Conservation (phyloP, 148 eudicot genomes). For the Talinum fruticosum region DNA sequence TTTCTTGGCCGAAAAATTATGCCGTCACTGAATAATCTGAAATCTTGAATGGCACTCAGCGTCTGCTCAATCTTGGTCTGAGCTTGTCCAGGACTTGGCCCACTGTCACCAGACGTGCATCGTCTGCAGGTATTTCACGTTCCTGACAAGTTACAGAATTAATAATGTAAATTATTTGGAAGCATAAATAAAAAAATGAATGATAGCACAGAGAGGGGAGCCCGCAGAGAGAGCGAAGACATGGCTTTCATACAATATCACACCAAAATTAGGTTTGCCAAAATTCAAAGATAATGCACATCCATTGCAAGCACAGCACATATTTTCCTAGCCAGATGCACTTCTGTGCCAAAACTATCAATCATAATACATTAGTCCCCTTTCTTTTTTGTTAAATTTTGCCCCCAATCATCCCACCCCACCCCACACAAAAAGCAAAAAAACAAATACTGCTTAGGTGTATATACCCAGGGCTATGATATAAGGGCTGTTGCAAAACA, state of each 20-base stretch:
- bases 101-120: constrained; percentile 58
- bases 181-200: neutral
- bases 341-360: neutral
- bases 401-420: too few relatives aligned
- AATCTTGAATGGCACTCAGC: neutral
- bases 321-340: neutral
- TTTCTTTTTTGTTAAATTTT: neutral
- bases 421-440: too few relatives aligned
- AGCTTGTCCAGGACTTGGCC: constrained; percentile 29
- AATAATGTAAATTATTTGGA: neutral
- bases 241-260: neutral
- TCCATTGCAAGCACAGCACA: neutral
- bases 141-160: constrained; percentile 37
- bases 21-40: neutral
- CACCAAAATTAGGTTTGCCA: neutral
- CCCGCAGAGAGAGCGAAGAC: too few relatives aligned
- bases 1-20: neutral
- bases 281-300: neutral
- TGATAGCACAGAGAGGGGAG: too few relatives aligned
- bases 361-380: neutral
- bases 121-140: constrained; percentile 77
- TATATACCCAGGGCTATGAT: too few relatives aligned
- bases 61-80: constrained; percentile 26
- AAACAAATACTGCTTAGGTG: too few relatives aligned
- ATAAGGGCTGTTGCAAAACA: too few relatives aligned